Evolutionary conservation across 2,329 filamentous ascomycete species (phyloP), one percentile per base, ranked within the genome.

Genomic region (Fusarium tricinctum): DNA sequence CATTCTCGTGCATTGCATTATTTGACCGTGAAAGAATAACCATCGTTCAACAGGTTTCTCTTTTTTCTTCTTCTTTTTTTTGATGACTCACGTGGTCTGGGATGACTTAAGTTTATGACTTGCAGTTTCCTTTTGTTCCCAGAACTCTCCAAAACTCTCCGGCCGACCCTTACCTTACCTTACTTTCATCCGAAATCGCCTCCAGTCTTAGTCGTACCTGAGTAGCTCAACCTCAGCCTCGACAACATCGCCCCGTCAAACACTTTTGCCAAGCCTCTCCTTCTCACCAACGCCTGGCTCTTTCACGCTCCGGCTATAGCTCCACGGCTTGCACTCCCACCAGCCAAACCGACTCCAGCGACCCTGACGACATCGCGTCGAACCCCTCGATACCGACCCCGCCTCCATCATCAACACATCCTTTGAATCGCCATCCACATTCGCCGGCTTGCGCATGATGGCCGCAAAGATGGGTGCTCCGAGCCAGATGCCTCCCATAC

Each of bases 401-500:
- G 62, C 73, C 70, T 72, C 66, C 42, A 63, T 62, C 63, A 51
- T 55, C 50, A 62, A 55, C 59, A 58, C 52, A 56, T 63, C 63
- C 65, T 49, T 42, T 73, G 58, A 70, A 50, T 51, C 63, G 58
- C 57, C 63, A 46, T 57, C 42, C 33, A 51, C 56, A 58, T 63
- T 67, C 62, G 51, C 50, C 57, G 56, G 48, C 33, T 50, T 66
- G 65, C 66, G 56, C 65, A 72, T 43, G 40, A 80, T 81, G 79
- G 72, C 78, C 45, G 65, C 78, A 48, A 78, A 75, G 64, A 80
- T 77, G 74, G 76, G 74, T 69, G 68, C 71, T 54, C 57, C 76
- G 54, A 78, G 73, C 49, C 79, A 79, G 72, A 88, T 89, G 86
- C 86, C 86, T 63, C 82, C 85, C 69, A 81, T 85, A 49, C 88